Base-by-base conservation (phyloP, 108 stramenopile species). In the Fragilariopsis cylindrus region DNA sequence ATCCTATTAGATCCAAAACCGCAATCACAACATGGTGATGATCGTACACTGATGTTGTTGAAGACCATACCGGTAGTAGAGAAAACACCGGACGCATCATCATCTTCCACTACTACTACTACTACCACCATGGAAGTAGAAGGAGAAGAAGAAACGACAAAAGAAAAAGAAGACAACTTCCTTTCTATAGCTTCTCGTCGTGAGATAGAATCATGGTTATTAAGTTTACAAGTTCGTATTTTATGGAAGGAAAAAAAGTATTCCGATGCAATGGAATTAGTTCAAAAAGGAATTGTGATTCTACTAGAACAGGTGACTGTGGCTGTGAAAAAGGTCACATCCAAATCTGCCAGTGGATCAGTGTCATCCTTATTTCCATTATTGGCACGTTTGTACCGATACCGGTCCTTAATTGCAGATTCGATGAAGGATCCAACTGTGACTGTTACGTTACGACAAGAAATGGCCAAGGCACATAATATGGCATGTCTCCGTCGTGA, bases 401-500 rank as follows among this genome's bases (percentile, higher is more conserved):
- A 87, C 76, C 82, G 88, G 15, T 85, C 85, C n/a, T 80, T 93
- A 60, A 70, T 84, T 11, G 79, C 88, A 5, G 88, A 88, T 55
- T 63, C 80, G 41, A 54, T 78, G 65, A 73, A 85, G 1, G 84
- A 84, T 30, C 63, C 76, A 11, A 57, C 67, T 18, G 45, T 77
- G 18, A 77, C 81, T 16, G 69, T 81, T 41, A 56, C 73, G 4
- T 57, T 78, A 40, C 80, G 95, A 47, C 50, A 70, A 12, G 90
- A 87, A 39, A 75, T 91, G 84, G 81, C 83, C 47, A 76, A 78
- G 58, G 87, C 87, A 1, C 91, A 93, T 80, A 85, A 90, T 63
- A 76, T 85, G 76, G 92, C 95, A 2, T 78, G 83, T 52, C 76
- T 96, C 43, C 78, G 90, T n/a, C 87, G 89, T 62, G 95, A 93